phyloP scores from a whole-genome alignment of 2,329 filamentous ascomycete species.

The Canariomyces notabilis region DNA sequence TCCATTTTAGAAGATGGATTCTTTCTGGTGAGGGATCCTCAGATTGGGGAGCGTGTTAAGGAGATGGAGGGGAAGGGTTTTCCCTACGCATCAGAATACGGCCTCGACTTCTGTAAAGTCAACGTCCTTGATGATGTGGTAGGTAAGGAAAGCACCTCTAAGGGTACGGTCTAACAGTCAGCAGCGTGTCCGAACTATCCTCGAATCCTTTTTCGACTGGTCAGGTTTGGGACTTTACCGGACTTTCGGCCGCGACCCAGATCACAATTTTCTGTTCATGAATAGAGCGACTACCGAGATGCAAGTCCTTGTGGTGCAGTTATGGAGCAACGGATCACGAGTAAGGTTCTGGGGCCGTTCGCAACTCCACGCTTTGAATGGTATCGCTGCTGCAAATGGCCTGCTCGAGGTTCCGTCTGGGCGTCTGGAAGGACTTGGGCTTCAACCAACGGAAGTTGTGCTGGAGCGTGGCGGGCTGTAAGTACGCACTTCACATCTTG shows the following conservation, averaged over 20 bases:
- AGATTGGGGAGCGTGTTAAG: neutral
- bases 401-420: too few species aligned
- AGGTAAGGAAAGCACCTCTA: neutral
- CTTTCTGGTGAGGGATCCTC: neutral
- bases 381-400: too few species aligned
- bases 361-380: neutral
- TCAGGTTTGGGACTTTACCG: neutral
- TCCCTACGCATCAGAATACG: neutral
- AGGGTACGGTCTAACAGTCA: neutral
- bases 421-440: too few species aligned
- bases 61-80: neutral
- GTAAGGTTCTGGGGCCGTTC: neutral
- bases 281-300: neutral
- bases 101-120: neutral
- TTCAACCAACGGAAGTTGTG: too few species aligned
- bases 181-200: neutral
- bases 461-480: too few species aligned
- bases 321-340: neutral
- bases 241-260: neutral
- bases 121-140: neutral
- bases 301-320: neutral
- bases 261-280: neutral
- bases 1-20: neutral
- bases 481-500: too few species aligned
- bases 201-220: neutral